These are phyloP conservation scores for Candida ulmi DNA, from an alignment of 805 yeast genomes.

Conservation along the genomic window DNA sequence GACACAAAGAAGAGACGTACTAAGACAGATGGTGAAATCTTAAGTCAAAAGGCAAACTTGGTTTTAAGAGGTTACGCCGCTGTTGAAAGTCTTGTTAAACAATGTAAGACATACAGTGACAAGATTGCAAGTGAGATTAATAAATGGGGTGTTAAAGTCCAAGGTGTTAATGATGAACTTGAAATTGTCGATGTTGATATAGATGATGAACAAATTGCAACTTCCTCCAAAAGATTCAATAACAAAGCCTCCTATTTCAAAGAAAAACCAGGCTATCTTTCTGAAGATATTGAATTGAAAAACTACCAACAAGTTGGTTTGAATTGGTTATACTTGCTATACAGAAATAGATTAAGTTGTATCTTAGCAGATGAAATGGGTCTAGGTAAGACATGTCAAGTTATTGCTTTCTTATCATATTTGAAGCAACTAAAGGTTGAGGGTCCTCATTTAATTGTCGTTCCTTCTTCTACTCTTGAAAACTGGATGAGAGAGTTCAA, in stretches of 20 bases:
- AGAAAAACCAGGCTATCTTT: slow-evolving; percentile 64
- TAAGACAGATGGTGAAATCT: slow-evolving; percentile 64
- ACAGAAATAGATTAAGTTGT: slow-evolving; percentile 76
- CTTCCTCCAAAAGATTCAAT: slow-evolving; percentile 17
- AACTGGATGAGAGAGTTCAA: slow-evolving; percentile 95
- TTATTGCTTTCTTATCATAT: slow-evolving; percentile 84
- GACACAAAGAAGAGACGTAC: slow-evolving; percentile 31
- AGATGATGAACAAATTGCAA: slow-evolving; percentile 27
- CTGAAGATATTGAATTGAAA: slow-evolving; percentile 63
- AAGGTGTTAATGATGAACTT: slow-evolving; percentile 58
- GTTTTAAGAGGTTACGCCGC: slow-evolving; percentile 88
- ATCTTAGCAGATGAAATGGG: slow-evolving; percentile 99
- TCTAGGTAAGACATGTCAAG: slow-evolving; percentile 94
- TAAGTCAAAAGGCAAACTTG: slow-evolving; percentile 62
- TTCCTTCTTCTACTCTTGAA: slow-evolving; percentile 94
- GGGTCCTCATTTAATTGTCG: slow-evolving; percentile 91
- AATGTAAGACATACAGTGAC: slow-evolving; percentile 75
- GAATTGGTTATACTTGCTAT: slow-evolving; percentile 84
- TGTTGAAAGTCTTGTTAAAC: slow-evolving; percentile 83
- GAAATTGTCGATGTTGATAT: slow-evolving; percentile 51
- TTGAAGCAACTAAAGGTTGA: slow-evolving; percentile 58
- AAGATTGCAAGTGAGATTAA: slow-evolving; percentile 65
- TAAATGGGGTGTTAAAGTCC: slow-evolving; percentile 83
- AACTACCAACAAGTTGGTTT: slow-evolving; percentile 95
- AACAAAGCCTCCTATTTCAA: slow-evolving; percentile 42